Evolutionary conservation across 371 early-diverging fungal genomes (phyloP), one percentile per base, ranked within the genome.

Genomic region (Vairimorpha ceranae): DNA sequence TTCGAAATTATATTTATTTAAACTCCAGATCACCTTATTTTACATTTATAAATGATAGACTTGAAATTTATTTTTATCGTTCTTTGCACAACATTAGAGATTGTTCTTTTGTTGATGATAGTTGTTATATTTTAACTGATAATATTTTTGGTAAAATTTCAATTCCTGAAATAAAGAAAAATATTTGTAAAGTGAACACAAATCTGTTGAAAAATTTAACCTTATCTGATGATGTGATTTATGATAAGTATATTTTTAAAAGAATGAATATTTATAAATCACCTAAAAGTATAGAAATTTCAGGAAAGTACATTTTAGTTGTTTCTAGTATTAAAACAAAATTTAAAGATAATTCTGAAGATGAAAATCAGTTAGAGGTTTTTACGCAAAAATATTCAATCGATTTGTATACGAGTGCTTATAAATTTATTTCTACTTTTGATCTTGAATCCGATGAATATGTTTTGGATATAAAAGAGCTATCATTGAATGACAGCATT

Each of bases 401-500:
- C 15, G 60, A 59, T 17, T 43, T 70, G 17, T 70, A 70, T 35
- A 54, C 70, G 0, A 51, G 45, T 29, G 30, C 7, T 6, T 43
- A 60, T 32, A 61, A 70, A 30, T 60, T 27, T 19, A 70, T 79
- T 46, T 59, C 61, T 51, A 68, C 59, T n/a, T 75, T 61, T 61
- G 48, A 29, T 21, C 23, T 79, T 0, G 73, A 76, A 8, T 38
- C 48, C 8, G 73, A 79, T 52, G 80, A 79, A 46, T 76, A 79
- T 63, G 61, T 79, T 1, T 38, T 73, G 3, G 56, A 60, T 54
- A 70, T 75, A n/a, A 77, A 51, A 63, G 48, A 70, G 6, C 27
- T 77, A 12, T 60, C 59, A 21, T 60, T 80, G 4, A 72, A 77
- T 59, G 77, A 77, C 46, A 71, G 46, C 51, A 74, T 77, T 63